phyloP scores from a whole-genome alignment of 2,329 filamentous ascomycete species.

The Zasmidium angulare region DNA sequence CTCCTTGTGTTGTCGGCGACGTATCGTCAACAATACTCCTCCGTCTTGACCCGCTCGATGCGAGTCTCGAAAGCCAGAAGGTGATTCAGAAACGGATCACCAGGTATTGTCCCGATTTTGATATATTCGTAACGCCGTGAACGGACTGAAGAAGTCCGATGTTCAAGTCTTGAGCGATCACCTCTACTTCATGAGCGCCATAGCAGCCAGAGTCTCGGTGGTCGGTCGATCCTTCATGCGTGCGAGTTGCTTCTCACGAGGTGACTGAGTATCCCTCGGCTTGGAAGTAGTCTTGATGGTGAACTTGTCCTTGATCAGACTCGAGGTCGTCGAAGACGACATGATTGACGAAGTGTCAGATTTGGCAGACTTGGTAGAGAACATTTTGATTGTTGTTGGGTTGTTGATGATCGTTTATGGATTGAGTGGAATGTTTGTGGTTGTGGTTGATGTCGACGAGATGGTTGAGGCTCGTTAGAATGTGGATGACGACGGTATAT shows the following conservation, averaged over 20 bases:
- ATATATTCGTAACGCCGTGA: too few relatives aligned
- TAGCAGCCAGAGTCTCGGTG: conserved; percentile 11
- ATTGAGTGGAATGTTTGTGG: background rate
- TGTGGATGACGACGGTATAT: background rate
- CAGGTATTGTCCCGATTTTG: too few relatives aligned
- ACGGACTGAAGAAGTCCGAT: background rate
- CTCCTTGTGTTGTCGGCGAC: background rate
- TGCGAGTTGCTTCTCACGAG: conserved; percentile 14
- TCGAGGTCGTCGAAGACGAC: background rate
- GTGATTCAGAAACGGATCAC: too few relatives aligned
- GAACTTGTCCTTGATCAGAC: conserved; percentile 18
- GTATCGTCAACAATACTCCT: background rate
- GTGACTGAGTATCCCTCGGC: conserved; percentile 1
- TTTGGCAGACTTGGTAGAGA: background rate
- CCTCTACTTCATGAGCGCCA: conserved; percentile 9
- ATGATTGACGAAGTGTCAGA: background rate
- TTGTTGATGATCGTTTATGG: background rate
- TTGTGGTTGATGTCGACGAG: too few relatives aligned
- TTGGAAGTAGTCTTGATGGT: background rate
- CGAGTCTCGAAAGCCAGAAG: too few relatives aligned
- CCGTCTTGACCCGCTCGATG: background rate
- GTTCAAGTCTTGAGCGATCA: too few relatives aligned
- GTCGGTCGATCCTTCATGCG: conserved; percentile 6
- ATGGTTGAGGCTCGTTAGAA: background rate
- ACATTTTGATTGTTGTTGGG: conserved; percentile 2